These are phyloP conservation scores for Leccinum disarticulatum DNA, from an alignment of 768 basidiomycete genomes.

Conservation along the genomic window DNA sequence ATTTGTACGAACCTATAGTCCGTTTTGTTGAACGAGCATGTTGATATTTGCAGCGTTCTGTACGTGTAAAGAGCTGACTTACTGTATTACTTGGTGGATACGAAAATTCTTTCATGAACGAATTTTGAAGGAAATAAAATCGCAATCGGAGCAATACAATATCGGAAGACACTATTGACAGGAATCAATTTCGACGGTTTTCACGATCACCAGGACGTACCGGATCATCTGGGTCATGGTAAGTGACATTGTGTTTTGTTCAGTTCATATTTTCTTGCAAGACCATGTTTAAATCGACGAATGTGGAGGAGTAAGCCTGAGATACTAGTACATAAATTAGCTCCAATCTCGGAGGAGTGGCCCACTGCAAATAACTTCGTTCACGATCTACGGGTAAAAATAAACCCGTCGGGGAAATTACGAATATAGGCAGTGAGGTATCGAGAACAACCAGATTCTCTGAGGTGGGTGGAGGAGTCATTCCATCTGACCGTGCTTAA, in stretches of 20 bases:
- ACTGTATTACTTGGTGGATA: constrained; percentile 15
- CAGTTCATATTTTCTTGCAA: constrained; percentile 8
- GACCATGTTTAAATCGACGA: constrained; percentile 1
- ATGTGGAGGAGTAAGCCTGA: no score
- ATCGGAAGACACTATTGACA: constrained; percentile 9
- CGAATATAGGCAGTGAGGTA: no score
- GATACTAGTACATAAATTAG: no score
- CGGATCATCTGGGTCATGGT: constrained; percentile 8
- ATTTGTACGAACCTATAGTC: no score
- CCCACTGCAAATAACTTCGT: no score
- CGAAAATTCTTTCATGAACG: constrained; percentile 11
- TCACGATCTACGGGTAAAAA: no score
- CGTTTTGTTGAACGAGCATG: no score
- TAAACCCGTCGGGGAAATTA: no score
- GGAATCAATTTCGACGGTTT: not conserved
- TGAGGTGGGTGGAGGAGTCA: constrained; percentile 4
- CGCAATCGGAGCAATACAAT: constrained; percentile 17
- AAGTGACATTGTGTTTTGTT: constrained; percentile 11
- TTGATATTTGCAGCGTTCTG: constrained; percentile 1
- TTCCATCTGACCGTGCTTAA: constrained; percentile 8
- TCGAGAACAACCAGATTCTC: no score
- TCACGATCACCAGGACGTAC: not conserved
- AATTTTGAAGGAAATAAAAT: constrained; percentile 18
- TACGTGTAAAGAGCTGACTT: constrained; percentile 5
- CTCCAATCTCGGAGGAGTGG: no score